These are phyloP conservation scores for Tylopilus cervinicoccineus DNA, from an alignment of 768 basidiomycete genomes.

Conservation along the genomic window DNA sequence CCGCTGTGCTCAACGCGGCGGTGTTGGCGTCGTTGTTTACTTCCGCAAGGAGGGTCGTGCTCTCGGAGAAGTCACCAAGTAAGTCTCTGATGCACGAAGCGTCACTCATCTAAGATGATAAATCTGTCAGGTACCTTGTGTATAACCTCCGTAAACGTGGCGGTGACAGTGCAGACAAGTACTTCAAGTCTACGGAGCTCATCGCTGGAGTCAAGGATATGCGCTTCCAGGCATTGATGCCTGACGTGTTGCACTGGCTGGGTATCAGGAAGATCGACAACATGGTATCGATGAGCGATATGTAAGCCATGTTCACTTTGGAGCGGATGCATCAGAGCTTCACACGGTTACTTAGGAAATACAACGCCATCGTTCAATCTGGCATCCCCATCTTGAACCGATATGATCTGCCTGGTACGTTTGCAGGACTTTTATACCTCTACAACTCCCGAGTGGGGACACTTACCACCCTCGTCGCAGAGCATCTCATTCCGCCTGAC, in stretches of 20 bases:
- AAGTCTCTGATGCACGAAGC: constrained; percentile 19
- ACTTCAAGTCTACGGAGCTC: constrained; percentile 91
- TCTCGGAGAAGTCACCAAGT: constrained; percentile 92
- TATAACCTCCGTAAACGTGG: constrained; percentile 96
- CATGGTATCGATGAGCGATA: constrained; percentile 89
- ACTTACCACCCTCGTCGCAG: constrained; percentile 30
- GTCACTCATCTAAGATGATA: background rate
- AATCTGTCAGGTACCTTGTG: constrained; percentile 67
- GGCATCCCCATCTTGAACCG: constrained; percentile 79
- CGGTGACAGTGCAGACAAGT: constrained; percentile 88
- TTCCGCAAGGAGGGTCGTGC: constrained; percentile 94
- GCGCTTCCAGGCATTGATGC: constrained; percentile 95
- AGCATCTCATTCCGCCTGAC: constrained; percentile 86
- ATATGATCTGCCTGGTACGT: constrained; percentile 82
- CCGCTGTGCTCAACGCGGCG: constrained; percentile 74
- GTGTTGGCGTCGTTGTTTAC: constrained; percentile 91
- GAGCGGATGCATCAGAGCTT: background rate
- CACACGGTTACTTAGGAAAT: constrained; percentile 58
- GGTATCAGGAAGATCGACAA: constrained; percentile 87
- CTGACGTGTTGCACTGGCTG: constrained; percentile 93
- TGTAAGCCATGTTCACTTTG: constrained; percentile 35
- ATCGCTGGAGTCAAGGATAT: constrained; percentile 95
- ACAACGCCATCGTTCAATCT: constrained; percentile 86
- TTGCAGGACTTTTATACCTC: too few species aligned
- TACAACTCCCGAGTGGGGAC: background rate